Conservation (phyloP, 371 early-diverging fungal genomes). For the Apophysomyces sp. region DNA sequence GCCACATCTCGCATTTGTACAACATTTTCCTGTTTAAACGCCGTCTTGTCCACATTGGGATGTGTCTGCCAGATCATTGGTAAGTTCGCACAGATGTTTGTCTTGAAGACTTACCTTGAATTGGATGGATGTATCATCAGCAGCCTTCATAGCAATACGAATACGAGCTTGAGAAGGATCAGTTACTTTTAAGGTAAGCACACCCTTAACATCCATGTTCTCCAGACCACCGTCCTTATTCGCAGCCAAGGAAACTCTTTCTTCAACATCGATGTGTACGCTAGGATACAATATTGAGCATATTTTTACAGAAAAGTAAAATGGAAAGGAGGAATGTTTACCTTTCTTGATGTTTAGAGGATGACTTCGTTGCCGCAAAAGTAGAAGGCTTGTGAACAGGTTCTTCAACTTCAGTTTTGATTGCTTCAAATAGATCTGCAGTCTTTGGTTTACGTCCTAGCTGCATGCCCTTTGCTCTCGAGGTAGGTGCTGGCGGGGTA, state of each 20-base stretch:
- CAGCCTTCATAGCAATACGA: slow-evolving; percentile 53
- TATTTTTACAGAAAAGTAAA: background rate
- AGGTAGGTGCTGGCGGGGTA: slow-evolving; percentile 31
- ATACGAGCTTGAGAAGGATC: slow-evolving; percentile 63
- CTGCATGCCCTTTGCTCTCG: slow-evolving; percentile 89
- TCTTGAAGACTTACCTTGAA: slow-evolving; percentile 63
- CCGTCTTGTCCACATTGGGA: slow-evolving; percentile 95
- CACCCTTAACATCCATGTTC: slow-evolving; percentile 91
- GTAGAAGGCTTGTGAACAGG: slow-evolving; percentile 21
- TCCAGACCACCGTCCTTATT: slow-evolving; percentile 92
- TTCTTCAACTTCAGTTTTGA: slow-evolving; percentile 76
- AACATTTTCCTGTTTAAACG: slow-evolving; percentile 69
- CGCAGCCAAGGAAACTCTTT: slow-evolving; percentile 79
- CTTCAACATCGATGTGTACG: slow-evolving; percentile 86
- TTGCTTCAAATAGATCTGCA: slow-evolving; percentile 78
- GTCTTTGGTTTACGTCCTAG: slow-evolving; percentile 87
- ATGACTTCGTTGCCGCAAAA: slow-evolving; percentile 20
- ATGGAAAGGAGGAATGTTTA: background rate
- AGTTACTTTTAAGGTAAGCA: slow-evolving; percentile 74
- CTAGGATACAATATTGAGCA: slow-evolving; percentile 32
- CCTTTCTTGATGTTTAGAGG: slow-evolving; percentile 21
- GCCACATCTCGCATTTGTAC: slow-evolving; percentile 81
- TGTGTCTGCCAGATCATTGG: slow-evolving; percentile 68
- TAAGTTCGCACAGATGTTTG: background rate
- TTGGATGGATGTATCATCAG: slow-evolving; percentile 65